Evolutionary conservation across 2,329 filamentous ascomycete genomes (phyloP).

Genomic region (Endothia cerciana): DNA sequence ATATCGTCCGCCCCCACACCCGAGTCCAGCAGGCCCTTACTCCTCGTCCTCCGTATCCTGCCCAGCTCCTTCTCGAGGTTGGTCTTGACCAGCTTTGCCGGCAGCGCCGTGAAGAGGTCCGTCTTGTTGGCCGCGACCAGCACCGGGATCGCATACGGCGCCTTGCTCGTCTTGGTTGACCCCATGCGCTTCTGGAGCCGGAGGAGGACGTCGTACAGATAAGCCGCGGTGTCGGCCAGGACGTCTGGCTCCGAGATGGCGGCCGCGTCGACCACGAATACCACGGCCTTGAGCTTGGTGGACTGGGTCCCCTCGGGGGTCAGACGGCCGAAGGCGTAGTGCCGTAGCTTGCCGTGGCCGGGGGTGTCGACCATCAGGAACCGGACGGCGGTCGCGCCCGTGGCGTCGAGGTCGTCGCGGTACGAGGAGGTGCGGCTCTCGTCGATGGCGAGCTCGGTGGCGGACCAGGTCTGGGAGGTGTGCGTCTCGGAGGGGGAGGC

Average conservation of each 20-base stretch:
- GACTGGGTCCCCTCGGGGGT: conserved; percentile 37
- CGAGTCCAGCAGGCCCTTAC: conserved; percentile 81
- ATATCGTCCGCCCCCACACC: conserved; percentile 69
- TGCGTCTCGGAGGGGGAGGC: conserved; percentile 51
- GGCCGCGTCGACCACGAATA: conserved; percentile 89
- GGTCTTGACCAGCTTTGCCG: conserved; percentile 73
- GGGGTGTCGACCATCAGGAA: conserved; percentile 87
- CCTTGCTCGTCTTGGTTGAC: conserved; percentile 48
- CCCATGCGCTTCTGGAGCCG: conserved; percentile 70
- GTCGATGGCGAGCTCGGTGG: conserved; percentile 60
- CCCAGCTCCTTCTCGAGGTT: conserved; percentile 81
- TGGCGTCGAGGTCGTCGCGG: conserved; percentile 59
- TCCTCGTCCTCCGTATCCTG: conserved; percentile 74
- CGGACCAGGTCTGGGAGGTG: conserved; percentile 55
- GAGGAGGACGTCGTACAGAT: conserved; percentile 88
- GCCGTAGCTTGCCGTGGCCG: conserved; percentile 91
- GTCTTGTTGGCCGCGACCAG: conserved; percentile 93
- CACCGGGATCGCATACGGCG: conserved; percentile 67
- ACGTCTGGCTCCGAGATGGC: conserved; percentile 62
- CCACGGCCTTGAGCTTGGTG: conserved; percentile 67
- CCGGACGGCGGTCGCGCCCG: conserved; percentile 62
- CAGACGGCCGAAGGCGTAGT: conserved; percentile 62
- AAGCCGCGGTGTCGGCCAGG: conserved; percentile 75
- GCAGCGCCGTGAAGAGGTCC: conserved; percentile 91
- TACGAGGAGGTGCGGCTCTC: conserved; percentile 51